Evolutionary conservation across 495 filamentous ascomycete species (phyloP).

Genomic region (Penicillium riverlandense): DNA sequence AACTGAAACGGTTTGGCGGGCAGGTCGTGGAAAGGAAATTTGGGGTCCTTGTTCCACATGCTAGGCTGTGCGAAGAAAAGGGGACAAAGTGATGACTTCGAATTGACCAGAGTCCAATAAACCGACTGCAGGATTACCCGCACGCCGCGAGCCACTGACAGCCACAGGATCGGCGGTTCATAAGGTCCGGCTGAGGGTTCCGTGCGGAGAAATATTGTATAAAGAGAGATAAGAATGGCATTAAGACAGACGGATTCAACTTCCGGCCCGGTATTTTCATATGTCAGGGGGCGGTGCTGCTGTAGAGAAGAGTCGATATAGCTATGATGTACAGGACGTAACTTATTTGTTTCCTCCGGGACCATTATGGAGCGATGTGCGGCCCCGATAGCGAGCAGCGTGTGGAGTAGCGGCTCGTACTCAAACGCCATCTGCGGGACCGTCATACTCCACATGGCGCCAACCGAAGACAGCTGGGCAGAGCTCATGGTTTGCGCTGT

Average conservation of each 20-base stretch:
- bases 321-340: constrained; percentile 13
- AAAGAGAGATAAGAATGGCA: constrained; percentile 12
- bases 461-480: constrained; percentile 6
- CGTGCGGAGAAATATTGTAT: constrained; percentile 13
- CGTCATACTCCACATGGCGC: constrained; percentile 11
- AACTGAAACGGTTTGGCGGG: constrained; percentile 9
- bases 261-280: constrained; percentile 1
- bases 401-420: constrained; percentile 17
- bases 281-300: constrained; percentile 9
- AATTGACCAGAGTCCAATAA: constrained; percentile 4
- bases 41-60: constrained; percentile 1
- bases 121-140: constrained; percentile 8
- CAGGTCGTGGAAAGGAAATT: neutral
- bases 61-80: constrained; percentile 8
- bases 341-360: constrained; percentile 7
- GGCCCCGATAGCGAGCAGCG: constrained; percentile 14
- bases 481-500: constrained; percentile 15
- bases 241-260: constrained; percentile 12
- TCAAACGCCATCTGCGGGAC: constrained; percentile 19
- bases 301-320: constrained; percentile 14
- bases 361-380: constrained; percentile 12
- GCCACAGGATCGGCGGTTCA: constrained; percentile 14
- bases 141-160: constrained; percentile 13
- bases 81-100: constrained; percentile 7
- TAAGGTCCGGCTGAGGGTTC: constrained; percentile 9